phyloP scores from a whole-genome alignment of 176 grass and related monocot genomes.

The Alloteropsis semialata region DNA sequence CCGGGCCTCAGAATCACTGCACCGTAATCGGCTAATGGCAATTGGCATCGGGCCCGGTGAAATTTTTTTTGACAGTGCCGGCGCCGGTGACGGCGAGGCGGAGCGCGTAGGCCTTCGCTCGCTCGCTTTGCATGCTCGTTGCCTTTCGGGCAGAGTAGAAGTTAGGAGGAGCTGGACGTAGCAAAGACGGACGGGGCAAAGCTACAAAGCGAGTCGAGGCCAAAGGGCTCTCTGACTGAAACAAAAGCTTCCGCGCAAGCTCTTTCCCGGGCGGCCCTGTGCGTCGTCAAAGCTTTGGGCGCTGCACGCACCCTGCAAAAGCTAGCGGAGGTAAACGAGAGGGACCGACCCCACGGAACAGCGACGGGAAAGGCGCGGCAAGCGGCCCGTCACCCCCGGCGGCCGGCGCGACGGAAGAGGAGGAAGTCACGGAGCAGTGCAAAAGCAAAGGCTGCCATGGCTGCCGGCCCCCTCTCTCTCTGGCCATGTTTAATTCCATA shows the following conservation, averaged over 20 bases:
- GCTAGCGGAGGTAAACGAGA: neutral
- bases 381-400: neutral
- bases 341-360: neutral
- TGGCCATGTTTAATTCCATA: too few species aligned
- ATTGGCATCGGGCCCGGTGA: constrained; percentile 25
- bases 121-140: neutral
- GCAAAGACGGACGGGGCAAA: neutral
- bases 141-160: constrained; percentile 14
- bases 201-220: neutral
- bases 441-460: constrained; percentile 43
- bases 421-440: constrained; percentile 37
- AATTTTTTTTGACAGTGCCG: neutral
- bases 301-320: neutral
- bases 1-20: neutral
- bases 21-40: neutral
- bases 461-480: too few species aligned
- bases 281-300: constrained; percentile 34
- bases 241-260: constrained; percentile 19
- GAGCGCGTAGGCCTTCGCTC: neutral
- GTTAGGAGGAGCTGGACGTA: constrained; percentile 16
- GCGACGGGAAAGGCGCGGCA: neutral
- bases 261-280: neutral
- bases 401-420: neutral
- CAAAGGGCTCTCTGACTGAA: neutral
- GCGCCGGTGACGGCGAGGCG: neutral